These are phyloP conservation scores for Ajuga chamaepitys DNA, from an alignment of 257 asterid genomes.

Conservation along the genomic window DNA sequence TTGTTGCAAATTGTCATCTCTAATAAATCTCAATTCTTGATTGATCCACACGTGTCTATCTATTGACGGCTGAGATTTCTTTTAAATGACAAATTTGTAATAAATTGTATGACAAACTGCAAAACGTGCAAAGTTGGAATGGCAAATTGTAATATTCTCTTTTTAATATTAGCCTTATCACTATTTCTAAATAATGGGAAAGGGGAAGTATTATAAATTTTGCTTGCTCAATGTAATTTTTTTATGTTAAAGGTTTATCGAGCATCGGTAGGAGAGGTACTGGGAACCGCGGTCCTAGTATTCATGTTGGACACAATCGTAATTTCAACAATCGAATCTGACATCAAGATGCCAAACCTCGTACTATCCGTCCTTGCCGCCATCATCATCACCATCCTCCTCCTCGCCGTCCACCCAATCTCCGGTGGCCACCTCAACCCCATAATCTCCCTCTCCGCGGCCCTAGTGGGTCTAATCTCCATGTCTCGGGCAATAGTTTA, in stretches of 20 bases:
- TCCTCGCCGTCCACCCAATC: conserved; percentile 60
- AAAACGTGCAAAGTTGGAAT: too few relatives aligned
- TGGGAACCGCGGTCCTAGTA: conserved; percentile 61
- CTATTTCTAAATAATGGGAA: too few relatives aligned
- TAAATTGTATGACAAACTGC: too few relatives aligned
- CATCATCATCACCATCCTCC: conserved; percentile 44
- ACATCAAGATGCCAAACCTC: conserved; percentile 48
- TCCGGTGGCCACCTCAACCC: conserved; percentile 91
- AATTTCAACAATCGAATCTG: conserved; percentile 46
- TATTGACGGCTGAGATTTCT: too few relatives aligned
- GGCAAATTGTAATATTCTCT: too few relatives aligned
- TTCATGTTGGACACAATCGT: conserved; percentile 66
- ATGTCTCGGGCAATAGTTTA: conserved; percentile 50
- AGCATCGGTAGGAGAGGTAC: conserved; percentile 65
- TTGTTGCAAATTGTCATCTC: too few relatives aligned
- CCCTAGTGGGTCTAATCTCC: conserved; percentile 62
- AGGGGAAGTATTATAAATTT: too few relatives aligned
- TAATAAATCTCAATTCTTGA: too few relatives aligned
- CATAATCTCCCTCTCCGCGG: conserved; percentile 69
- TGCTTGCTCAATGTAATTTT: too few relatives aligned
- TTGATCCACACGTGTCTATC: too few relatives aligned
- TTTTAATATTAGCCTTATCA: too few relatives aligned
- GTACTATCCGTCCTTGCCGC: conserved; percentile 45
- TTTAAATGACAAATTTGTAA: too few relatives aligned
- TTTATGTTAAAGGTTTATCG: conserved; percentile 51